A percentile compares a stretch with the other conserved stretches of the same genome.
Conservation (phyloP, 768 basidiomycete genomes). For the Mycena latifolia region DNA sequence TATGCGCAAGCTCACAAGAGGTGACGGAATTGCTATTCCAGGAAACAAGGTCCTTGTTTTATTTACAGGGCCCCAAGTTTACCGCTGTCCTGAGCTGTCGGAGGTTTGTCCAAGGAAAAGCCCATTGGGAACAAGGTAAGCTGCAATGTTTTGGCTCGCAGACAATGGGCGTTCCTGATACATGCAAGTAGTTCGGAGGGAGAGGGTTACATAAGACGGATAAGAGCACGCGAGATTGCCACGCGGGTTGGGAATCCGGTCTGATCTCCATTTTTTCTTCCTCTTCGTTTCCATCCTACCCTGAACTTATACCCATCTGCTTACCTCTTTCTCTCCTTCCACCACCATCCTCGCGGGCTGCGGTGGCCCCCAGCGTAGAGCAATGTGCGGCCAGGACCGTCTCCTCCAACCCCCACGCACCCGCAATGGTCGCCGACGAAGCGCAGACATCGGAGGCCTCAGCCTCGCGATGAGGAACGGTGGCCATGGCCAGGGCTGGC, state of each 20-base stretch:
- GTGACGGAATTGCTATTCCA: no score
- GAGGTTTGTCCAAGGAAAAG: no score
- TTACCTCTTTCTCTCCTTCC: background rate
- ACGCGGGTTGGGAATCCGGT: background rate
- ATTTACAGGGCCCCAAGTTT: no score
- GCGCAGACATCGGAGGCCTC: slow-evolving; percentile 92
- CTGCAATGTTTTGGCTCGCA: no score
- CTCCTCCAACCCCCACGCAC: slow-evolving; percentile 22
- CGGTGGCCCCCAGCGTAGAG: background rate
- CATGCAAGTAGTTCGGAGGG: background rate
- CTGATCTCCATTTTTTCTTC: slow-evolving; percentile 1
- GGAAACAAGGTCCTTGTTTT: no score
- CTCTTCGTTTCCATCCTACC: background rate
- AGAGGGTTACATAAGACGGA: background rate
- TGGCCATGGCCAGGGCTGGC: slow-evolving; percentile 74
- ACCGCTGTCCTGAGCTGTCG: no score
- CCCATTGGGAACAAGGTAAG: no score
- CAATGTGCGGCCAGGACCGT: slow-evolving; percentile 37
- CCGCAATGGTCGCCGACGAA: slow-evolving; percentile 64
- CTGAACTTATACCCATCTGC: background rate
- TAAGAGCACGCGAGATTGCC: slow-evolving; percentile 3
- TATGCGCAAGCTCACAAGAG: no score
- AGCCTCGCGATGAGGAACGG: slow-evolving; percentile 78
- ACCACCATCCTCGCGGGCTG: background rate
- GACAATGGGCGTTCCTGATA: no score